Evolutionary conservation across 176 grass and related monocot species (phyloP).

Genomic region (Oryza glumipatula): DNA sequence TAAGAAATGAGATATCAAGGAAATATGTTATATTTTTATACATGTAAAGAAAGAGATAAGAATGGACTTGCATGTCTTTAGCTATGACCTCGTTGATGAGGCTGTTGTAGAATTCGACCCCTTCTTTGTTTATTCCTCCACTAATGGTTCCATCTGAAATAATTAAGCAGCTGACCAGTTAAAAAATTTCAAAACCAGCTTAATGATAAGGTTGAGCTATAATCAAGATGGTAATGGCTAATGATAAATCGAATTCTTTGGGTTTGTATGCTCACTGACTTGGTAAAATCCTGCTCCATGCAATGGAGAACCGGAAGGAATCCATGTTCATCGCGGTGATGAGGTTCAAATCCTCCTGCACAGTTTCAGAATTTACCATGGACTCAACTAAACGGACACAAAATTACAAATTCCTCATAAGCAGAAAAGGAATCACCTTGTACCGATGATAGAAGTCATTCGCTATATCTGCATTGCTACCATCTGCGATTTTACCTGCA

Average conservation of each 20-base stretch:
- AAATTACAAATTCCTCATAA: too few species aligned
- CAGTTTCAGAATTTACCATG: not conserved
- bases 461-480: conserved; percentile 53
- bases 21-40: too few species aligned
- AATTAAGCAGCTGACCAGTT: not conserved
- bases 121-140: conserved; percentile 64
- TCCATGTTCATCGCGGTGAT: conserved; percentile 62
- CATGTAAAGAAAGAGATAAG: too few species aligned
- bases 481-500: conserved; percentile 59
- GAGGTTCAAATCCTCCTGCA: conserved; percentile 54
- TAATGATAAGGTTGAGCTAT: too few species aligned
- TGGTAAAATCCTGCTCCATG: conserved; percentile 67
- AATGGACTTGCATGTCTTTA: conserved; percentile 31
- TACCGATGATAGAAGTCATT: conserved; percentile 66
- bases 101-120: conserved; percentile 65
- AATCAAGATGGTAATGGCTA: not conserved
- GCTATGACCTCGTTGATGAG: conserved; percentile 63
- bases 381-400: not conserved
- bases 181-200: too few species aligned
- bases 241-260: too few species aligned
- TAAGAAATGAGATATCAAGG: too few species aligned
- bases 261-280: conserved; percentile 18
- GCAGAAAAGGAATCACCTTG: conserved; percentile 45
- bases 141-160: conserved; percentile 49
- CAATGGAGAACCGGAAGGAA: conserved; percentile 63